Conservation (phyloP, 768 basidiomycete species). For the Auriscalpium microsporum region DNA sequence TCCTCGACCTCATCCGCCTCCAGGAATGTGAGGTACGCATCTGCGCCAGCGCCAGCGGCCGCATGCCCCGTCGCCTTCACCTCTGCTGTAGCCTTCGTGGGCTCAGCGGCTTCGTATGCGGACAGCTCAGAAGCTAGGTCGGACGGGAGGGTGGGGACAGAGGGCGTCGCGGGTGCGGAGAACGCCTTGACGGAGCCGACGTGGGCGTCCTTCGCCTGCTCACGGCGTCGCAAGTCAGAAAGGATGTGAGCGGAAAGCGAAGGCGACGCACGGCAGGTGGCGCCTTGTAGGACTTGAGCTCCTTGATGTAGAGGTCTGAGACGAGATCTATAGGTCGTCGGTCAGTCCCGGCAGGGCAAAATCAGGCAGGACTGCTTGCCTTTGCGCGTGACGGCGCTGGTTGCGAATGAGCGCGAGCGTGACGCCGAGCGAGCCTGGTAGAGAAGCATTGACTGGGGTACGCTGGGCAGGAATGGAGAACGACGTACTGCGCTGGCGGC, state of each 20-base stretch:
- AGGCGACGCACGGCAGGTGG: conserved; percentile 48
- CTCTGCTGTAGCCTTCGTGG: conserved; percentile 24
- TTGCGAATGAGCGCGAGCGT: conserved; percentile 49
- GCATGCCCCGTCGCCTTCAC: background rate
- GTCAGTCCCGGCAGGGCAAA: conserved; percentile 16
- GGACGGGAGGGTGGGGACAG: conserved; percentile 63
- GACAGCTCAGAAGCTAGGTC: conserved; percentile 85
- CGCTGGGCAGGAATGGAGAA: conserved; percentile 1
- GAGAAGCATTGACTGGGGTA: background rate
- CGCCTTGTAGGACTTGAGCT: conserved; percentile 87
- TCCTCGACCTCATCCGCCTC: conserved; percentile 34
- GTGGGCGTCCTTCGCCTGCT: conserved; percentile 83
- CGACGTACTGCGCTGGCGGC: conserved; percentile 39
- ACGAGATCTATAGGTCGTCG: conserved; percentile 58
- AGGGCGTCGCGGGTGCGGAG: conserved; percentile 64
- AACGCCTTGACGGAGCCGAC: conserved; percentile 81
- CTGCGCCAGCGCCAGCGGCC: conserved; percentile 25
- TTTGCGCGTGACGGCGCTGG: conserved; percentile 52
- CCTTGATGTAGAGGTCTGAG: conserved; percentile 85
- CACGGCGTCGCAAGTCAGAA: conserved; percentile 1
- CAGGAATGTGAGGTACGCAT: conserved; percentile 35
- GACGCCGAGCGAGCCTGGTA: conserved; percentile 44
- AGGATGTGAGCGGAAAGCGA: background rate
- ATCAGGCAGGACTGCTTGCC: conserved; percentile 37
- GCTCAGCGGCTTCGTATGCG: conserved; percentile 79